Evolutionary conservation across 2,329 filamentous ascomycete genomes (phyloP).

Genomic region (Microdochium bolleyi): DNA sequence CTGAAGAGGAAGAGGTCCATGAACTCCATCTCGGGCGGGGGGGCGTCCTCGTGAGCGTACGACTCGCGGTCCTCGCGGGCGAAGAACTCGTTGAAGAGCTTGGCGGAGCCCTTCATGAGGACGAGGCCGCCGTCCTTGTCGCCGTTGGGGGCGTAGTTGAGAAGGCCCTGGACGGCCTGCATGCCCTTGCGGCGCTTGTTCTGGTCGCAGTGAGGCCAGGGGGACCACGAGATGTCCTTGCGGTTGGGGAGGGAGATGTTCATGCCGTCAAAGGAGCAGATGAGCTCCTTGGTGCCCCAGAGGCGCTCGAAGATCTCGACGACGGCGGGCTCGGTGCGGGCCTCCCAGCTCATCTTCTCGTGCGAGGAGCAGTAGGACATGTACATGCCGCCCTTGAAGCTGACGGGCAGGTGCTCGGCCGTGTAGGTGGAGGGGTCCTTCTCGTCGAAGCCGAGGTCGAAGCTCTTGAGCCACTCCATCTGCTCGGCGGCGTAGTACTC

Average conservation of each 20-base stretch:
- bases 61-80: conserved; percentile 20
- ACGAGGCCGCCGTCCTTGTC: conserved; percentile 36
- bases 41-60: conserved; percentile 18
- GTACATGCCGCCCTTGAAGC: conserved; percentile 36
- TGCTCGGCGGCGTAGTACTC: conserved; percentile 29
- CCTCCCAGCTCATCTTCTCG: conserved; percentile 35
- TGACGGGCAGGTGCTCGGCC: conserved; percentile 30
- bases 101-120: conserved; percentile 31
- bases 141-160: conserved; percentile 35
- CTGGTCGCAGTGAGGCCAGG: conserved; percentile 38
- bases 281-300: conserved; percentile 23
- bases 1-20: conserved; percentile 33
- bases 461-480: conserved; percentile 32
- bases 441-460: conserved; percentile 28
- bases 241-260: conserved; percentile 33
- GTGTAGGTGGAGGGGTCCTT: conserved; percentile 30
- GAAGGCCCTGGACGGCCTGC: conserved; percentile 30
- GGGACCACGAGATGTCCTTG: conserved; percentile 25
- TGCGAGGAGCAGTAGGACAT: conserved; percentile 26
- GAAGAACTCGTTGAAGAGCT: conserved; percentile 36
- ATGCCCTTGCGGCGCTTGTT: conserved; percentile 27
- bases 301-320: conserved; percentile 30
- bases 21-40: conserved; percentile 20
- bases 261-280: conserved; percentile 20
- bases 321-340: conserved; percentile 29